Conservation (phyloP, 2,329 filamentous ascomycete species). For the Acrodontium crateriforme region DNA sequence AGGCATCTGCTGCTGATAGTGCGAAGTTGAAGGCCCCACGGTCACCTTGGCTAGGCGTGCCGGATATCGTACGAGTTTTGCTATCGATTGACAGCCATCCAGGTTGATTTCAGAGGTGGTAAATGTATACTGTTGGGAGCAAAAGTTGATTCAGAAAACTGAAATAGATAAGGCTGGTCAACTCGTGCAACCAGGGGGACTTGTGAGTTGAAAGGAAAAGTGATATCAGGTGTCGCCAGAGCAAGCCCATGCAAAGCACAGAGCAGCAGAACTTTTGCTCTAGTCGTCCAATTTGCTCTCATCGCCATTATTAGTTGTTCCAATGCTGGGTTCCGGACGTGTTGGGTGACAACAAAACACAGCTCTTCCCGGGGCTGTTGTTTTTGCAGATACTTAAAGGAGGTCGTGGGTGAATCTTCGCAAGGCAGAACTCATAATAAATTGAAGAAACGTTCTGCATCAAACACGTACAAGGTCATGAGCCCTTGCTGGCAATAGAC, state of each 20-base stretch:
- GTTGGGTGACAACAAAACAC: too few relatives aligned
- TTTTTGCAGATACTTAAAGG: too few relatives aligned
- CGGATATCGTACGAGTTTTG: constrained; percentile 49
- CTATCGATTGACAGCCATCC: constrained; percentile 63
- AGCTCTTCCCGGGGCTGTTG: too few relatives aligned
- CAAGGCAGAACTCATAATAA: too few relatives aligned
- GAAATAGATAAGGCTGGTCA: constrained; percentile 52
- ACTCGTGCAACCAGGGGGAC: constrained; percentile 65
- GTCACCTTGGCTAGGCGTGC: constrained; percentile 48
- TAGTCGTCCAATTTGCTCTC: too few relatives aligned
- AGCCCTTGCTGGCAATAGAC: too few relatives aligned
- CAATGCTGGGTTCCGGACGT: too few relatives aligned
- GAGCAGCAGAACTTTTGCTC: too few relatives aligned
- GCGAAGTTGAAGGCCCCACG: constrained; percentile 47
- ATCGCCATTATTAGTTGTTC: too few relatives aligned
- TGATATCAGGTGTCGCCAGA: constrained; percentile 23
- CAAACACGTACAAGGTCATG: too few relatives aligned
- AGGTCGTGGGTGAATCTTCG: too few relatives aligned
- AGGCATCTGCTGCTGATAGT: constrained; percentile 55
- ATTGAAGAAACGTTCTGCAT: too few relatives aligned
- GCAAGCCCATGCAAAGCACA: constrained; percentile 7
- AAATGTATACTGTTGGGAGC: constrained; percentile 42
- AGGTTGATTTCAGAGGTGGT: constrained; percentile 52
- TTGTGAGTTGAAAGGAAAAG: constrained; percentile 73
- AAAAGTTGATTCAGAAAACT: constrained; percentile 64